phyloP scores from a whole-genome alignment of 73 alveolate genomes.

The Tetrahymena elliotti region DNA sequence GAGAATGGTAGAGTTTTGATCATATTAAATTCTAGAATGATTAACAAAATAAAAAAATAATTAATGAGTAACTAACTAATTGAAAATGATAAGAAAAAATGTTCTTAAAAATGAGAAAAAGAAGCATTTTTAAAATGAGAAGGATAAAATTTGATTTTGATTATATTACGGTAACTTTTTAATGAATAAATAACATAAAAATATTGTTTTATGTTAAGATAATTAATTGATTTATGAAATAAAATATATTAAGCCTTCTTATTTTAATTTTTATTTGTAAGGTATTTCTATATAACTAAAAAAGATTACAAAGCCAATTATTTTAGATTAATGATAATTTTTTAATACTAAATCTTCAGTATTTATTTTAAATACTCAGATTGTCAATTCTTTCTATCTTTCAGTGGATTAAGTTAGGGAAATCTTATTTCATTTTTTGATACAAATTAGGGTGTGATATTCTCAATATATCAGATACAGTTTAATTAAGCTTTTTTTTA shows the following conservation, averaged over 20 bases:
- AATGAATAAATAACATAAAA: no score
- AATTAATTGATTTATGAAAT: not conserved
- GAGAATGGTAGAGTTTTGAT: no score
- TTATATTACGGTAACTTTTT: no score
- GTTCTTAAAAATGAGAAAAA: no score
- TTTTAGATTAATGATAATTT: not conserved
- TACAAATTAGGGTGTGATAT: not conserved
- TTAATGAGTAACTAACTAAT: no score
- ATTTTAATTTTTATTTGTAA: no score
- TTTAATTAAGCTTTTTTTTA: not conserved
- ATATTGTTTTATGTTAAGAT: not conserved
- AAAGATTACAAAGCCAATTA: not conserved
- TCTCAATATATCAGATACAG: not conserved
- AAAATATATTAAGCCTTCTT: no score
- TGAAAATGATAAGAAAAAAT: no score
- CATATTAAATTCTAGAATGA: no score
- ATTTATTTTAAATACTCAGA: not conserved
- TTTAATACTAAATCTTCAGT: not conserved
- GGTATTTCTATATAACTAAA: not conserved
- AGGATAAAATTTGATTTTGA: no score
- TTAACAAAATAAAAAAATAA: no score
- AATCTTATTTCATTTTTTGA: not conserved
- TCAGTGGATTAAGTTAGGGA: not conserved
- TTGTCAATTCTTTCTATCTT: not conserved
- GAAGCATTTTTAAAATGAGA: no score